Evolutionary conservation across 2,329 filamentous ascomycete species (phyloP).

Genomic region (Pyrenochaeta sp.): DNA sequence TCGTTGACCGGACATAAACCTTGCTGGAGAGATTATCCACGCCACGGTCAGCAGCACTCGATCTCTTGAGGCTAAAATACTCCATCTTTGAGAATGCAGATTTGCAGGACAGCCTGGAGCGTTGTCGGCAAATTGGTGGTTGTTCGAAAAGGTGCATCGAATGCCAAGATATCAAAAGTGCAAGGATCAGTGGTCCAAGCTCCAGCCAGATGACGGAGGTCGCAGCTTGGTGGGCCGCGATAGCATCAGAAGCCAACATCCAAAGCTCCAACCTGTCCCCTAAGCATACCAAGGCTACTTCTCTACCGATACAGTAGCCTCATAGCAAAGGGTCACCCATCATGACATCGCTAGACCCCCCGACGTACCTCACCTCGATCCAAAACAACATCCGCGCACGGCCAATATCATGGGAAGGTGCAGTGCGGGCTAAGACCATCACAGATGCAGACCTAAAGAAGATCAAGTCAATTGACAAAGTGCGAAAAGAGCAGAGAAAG

Average conservation of each 20-base stretch:
- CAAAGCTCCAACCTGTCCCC: conserved; percentile 29
- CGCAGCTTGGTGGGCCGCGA: conserved; percentile 41
- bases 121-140: conserved; percentile 14
- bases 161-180: conserved; percentile 39
- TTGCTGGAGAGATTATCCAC: conserved; percentile 89
- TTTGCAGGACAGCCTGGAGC: conserved; percentile 12
- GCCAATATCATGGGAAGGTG: conserved; percentile 97
- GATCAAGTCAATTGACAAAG: conserved; percentile 96
- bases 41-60: conserved; percentile 60
- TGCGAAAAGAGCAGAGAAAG: conserved; percentile 88
- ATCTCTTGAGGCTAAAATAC: conserved; percentile 66
- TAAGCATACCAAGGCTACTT: conserved; percentile 12
- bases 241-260: conserved; percentile 41
- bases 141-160: conserved; percentile 31
- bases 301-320: not conserved
- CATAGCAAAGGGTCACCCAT: conserved; percentile 16
- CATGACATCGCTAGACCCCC: conserved; percentile 88
- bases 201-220: conserved; percentile 43
- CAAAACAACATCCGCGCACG: conserved; percentile 97
- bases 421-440: conserved; percentile 90
- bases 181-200: conserved; percentile 19
- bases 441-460: conserved; percentile 93
- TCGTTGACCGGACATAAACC: conserved; percentile 92
- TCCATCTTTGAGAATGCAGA: conserved; percentile 32
- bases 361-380: conserved; percentile 84